Conservation (phyloP, 306 rosid genomes). For the Vigna trinervia region DNA sequence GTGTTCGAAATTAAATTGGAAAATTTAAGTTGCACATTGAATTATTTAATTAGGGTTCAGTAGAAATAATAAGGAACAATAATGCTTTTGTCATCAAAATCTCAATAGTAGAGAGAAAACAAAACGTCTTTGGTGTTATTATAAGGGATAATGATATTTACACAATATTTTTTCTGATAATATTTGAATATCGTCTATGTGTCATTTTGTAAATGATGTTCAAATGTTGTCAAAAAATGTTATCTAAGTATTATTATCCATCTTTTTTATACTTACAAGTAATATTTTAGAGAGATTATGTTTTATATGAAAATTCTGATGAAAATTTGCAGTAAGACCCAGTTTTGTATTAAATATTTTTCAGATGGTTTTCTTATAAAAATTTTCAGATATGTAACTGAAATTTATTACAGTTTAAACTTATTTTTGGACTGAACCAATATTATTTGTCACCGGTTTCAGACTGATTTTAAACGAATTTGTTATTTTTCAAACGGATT, state of each 20-base stretch:
- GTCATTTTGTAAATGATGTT: no score
- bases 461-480: not conserved
- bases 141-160: not conserved
- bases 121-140: not conserved
- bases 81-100: not conserved
- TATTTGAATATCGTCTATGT: no score
- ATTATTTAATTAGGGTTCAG: not conserved
- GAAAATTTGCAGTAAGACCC: not conserved
- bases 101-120: not conserved
- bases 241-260: no score
- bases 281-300: not conserved
- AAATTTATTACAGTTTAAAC: not conserved
- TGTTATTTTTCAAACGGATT: not conserved
- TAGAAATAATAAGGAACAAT: not conserved
- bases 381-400: not conserved
- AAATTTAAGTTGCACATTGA: not conserved
- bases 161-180: no score
- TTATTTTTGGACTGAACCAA: no score
- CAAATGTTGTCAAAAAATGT: no score
- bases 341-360: not conserved
- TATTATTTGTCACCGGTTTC: not conserved
- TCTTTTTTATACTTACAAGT: not conserved
- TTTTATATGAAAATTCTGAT: not conserved
- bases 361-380: not conserved
- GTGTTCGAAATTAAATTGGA: not conserved